Evolutionary conservation across 768 basidiomycete genomes (phyloP), one percentile per base, ranked within the genome.

Genomic region (Mycena olivaceomarginata): DNA sequence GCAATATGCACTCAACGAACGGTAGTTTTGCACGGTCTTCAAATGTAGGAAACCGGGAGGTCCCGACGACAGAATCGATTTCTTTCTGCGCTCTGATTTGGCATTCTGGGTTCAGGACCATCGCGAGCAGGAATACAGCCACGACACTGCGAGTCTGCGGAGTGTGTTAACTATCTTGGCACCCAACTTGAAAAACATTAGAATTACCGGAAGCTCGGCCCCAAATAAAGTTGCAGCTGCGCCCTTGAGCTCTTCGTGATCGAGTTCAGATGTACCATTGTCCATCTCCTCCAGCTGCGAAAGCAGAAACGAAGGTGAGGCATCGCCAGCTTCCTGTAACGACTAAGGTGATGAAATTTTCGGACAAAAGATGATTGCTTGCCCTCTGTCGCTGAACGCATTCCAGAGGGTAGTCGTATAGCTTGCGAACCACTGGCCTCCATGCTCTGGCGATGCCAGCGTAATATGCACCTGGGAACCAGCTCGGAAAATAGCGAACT

Each of bases 401-500:
- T 62, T 72, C 68, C n/a, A 76, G 43, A n/a, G 78, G 76, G 68
- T 53, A 70, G 8, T 79, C 73, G 59, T 75, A 63, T 20, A 79
- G 41, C 53, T 73, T 43, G 2, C 72, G 67, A 39, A 79, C 69
- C 16, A 43, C 46, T 13, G 67, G 57, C 18, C 59, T 41, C 51
- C 62, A 77, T 25, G n/a, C 59, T 40, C 75, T 62, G 8, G 80
- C 80, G 13, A 74, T 22, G 48, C 37, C 10, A 15, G 78, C 78
- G 53, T 79, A 85, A 31, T n/a, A 37, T 25, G 84, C 82, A 22
- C 86, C 86, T 0, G 84, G 86, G 46, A 85, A 74, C 85, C 85
- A 87, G 2, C 80, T 79, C 0, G 86, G 86, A 37, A 87, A 76
- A 41, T 85, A 40, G 40, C 70, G 45, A 39, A 83, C 82, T 51